Conservation (phyloP, 2,329 filamentous ascomycete genomes). For the Pyrenophora tritici-repentis region DNA sequence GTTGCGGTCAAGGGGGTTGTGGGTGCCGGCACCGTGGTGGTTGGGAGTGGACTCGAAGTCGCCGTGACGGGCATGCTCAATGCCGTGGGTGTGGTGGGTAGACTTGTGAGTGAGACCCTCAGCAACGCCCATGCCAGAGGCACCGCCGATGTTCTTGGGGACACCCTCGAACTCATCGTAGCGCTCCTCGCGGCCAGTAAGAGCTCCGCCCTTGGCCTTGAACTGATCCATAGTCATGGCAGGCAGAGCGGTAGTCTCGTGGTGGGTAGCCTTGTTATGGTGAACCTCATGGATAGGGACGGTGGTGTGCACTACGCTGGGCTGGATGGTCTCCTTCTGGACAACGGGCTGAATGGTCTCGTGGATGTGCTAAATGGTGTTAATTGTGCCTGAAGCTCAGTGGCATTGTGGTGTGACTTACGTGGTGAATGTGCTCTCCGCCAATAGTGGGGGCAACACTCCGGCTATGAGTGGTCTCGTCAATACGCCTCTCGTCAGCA, state of each 20-base stretch:
- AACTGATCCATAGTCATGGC: slow-evolving; percentile 69
- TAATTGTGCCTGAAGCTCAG: slow-evolving; percentile 1
- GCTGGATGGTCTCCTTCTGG: slow-evolving; percentile 70
- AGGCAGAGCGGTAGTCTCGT: slow-evolving; percentile 67
- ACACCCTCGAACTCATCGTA: slow-evolving; percentile 67
- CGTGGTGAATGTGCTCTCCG: slow-evolving; percentile 68
- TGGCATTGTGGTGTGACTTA: slow-evolving; percentile 10
- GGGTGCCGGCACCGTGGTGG: slow-evolving; percentile 6
- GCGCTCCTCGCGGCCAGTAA: slow-evolving; percentile 61
- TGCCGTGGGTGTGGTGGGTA: slow-evolving; percentile 10
- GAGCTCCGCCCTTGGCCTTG: slow-evolving; percentile 58
- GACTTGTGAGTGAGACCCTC: slow-evolving; percentile 25
- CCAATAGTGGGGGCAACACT: slow-evolving; percentile 56
- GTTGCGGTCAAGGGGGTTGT: slow-evolving; percentile 15
- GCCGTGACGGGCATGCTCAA: slow-evolving; percentile 21
- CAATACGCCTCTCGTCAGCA: slow-evolving; percentile 55
- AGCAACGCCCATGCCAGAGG: slow-evolving; percentile 20
- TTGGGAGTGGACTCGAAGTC: slow-evolving; percentile 19
- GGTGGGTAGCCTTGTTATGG: slow-evolving; percentile 68
- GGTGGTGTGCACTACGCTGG: slow-evolving; percentile 71
- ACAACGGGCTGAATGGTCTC: slow-evolving; percentile 74
- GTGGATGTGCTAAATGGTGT: slow-evolving; percentile 57
- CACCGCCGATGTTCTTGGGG: slow-evolving; percentile 56
- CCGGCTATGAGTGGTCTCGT: slow-evolving; percentile 57
- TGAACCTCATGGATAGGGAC: slow-evolving; percentile 74